Conservation (phyloP, 2,329 filamentous ascomycete species). For the Fusarium sp. region DNA sequence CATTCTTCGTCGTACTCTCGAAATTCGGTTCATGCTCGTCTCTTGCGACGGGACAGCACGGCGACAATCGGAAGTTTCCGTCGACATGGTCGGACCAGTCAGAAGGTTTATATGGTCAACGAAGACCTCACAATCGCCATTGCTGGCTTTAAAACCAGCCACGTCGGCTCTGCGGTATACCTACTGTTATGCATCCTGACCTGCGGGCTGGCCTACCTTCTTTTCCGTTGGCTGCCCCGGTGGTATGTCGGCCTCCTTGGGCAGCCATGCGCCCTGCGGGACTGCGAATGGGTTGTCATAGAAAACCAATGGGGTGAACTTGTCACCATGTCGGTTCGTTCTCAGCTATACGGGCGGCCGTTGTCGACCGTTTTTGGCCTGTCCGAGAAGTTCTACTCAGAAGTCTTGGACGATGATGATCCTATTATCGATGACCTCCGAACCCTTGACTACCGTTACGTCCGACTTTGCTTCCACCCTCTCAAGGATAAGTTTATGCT, state of each 20-base stretch:
- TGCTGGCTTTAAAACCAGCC: slow-evolving; percentile 85
- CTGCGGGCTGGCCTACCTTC: slow-evolving; percentile 78
- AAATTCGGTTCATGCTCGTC: slow-evolving; percentile 65
- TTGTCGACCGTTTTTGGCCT: slow-evolving; percentile 72
- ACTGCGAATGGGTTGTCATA: slow-evolving; percentile 90
- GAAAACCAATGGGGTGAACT: slow-evolving; percentile 99
- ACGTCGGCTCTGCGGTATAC: slow-evolving; percentile 73
- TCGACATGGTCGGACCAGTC: slow-evolving; percentile 71
- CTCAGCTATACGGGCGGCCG: slow-evolving; percentile 60
- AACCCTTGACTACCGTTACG: slow-evolving; percentile 89
- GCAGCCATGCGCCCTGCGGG: slow-evolving; percentile 69
- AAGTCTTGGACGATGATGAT: slow-evolving; percentile 68
- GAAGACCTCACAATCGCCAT: slow-evolving; percentile 95
- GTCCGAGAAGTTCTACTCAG: slow-evolving; percentile 65
- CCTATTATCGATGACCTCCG: slow-evolving; percentile 78
- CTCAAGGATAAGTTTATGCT: slow-evolving; percentile 86
- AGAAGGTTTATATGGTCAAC: slow-evolving; percentile 91
- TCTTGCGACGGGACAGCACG: slow-evolving; percentile 75
- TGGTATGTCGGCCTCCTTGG: slow-evolving; percentile 84
- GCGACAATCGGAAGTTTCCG: slow-evolving; percentile 72
- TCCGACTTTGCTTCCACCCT: slow-evolving; percentile 91
- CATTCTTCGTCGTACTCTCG: slow-evolving; percentile 68
- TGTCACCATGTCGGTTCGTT: slow-evolving; percentile 72
- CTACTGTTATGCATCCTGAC: slow-evolving; percentile 73
- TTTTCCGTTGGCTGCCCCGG: slow-evolving; percentile 88